Conservation (phyloP, 805 yeast genomes). For the Yarrowia hollandica region DNA sequence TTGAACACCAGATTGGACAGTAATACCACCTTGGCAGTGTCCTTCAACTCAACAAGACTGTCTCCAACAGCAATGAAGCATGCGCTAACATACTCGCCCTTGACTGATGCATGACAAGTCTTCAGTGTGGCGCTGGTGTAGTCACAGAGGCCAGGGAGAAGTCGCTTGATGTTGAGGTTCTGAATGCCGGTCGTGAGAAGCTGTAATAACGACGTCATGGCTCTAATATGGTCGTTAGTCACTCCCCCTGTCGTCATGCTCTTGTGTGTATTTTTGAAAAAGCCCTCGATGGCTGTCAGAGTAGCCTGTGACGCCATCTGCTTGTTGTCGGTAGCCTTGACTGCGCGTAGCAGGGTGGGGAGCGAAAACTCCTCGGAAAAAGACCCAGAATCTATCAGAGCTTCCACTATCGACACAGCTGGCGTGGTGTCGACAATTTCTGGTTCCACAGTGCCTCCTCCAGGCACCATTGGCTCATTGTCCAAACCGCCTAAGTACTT, state of each 20-base stretch:
- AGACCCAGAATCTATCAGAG: neutral
- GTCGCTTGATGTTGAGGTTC: neutral
- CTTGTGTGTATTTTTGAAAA: constrained; percentile 8
- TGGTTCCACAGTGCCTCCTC: neutral
- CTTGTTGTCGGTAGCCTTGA: neutral
- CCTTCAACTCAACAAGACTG: neutral
- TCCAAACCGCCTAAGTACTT: constrained; percentile 18
- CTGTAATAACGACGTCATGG: constrained; percentile 9
- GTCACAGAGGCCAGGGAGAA: neutral
- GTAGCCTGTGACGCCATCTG: constrained; percentile 3
- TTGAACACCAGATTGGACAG: constrained; percentile 17
- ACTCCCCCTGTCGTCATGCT: neutral
- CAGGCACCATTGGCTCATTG: neutral
- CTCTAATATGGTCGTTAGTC: constrained; percentile 5
- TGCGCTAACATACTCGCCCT: neutral
- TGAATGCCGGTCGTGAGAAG: neutral
- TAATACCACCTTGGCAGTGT: neutral
- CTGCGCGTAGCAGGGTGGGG: neutral
- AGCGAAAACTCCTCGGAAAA: constrained; percentile 15
- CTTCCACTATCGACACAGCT: neutral
- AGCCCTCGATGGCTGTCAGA: constrained; percentile 4
- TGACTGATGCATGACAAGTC: neutral
- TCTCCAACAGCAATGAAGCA: constrained; percentile 9
- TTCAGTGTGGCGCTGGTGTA: neutral
- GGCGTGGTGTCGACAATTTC: neutral